phyloP scores from a whole-genome alignment of 2,329 filamentous ascomycete species.

The Colletotrichum nymphaeae region DNA sequence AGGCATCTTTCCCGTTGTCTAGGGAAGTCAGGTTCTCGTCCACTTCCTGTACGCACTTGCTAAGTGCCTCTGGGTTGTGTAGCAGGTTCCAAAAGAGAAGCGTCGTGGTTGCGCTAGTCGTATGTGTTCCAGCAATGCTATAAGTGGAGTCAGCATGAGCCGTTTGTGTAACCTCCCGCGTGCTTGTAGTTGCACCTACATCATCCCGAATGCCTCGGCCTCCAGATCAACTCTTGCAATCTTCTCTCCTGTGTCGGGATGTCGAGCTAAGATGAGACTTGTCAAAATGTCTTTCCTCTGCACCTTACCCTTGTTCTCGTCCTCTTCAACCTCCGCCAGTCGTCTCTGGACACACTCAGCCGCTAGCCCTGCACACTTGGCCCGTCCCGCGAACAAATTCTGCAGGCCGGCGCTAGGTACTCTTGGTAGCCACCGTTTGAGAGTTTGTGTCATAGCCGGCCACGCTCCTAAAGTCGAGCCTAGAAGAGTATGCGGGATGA shows the following conservation, averaged over 20 bases:
- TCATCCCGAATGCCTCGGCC: conserved; percentile 50
- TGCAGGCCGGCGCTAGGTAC: conserved; percentile 39
- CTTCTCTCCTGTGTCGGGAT: conserved; percentile 47
- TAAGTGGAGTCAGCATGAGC: neutral
- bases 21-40: neutral
- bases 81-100: conserved; percentile 17
- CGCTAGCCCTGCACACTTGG: conserved; percentile 34
- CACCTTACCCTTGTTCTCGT: conserved; percentile 1
- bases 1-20: neutral
- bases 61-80: conserved; percentile 3
- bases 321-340: conserved; percentile 17
- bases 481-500: conserved; percentile 46
- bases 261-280: conserved; percentile 47
- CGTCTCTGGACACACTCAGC: conserved; percentile 37
- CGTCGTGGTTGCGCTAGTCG: conserved; percentile 3
- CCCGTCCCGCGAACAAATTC: conserved; percentile 40
- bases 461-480: conserved; percentile 44
- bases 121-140: conserved; percentile 22
- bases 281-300: conserved; percentile 48
- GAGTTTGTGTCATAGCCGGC: conserved; percentile 39
- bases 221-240: conserved; percentile 45
- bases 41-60: neutral
- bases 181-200: conserved; percentile 39
- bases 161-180: neutral
- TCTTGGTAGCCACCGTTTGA: conserved; percentile 42